Conservation (phyloP, 371 early-diverging fungal species). For the Rhizopus arrhizus region DNA sequence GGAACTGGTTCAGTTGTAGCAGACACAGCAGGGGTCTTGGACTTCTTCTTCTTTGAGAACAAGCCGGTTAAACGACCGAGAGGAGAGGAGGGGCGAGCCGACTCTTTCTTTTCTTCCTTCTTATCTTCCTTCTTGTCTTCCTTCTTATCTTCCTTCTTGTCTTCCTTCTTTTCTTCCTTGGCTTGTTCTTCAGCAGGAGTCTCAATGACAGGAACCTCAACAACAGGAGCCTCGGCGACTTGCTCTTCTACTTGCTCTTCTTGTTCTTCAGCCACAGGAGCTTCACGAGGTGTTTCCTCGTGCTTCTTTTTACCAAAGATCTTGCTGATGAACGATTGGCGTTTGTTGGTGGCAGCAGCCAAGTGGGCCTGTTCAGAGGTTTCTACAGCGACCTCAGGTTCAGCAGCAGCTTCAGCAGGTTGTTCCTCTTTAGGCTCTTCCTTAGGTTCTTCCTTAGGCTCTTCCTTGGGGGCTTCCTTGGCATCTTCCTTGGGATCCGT, state of each 20-base stretch:
- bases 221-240: constrained; percentile 2
- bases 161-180: neutral
- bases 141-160: neutral
- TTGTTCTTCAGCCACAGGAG: constrained; percentile 3
- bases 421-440: neutral
- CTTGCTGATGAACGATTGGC: constrained; percentile 61
- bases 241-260: neutral
- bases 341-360: constrained; percentile 24
- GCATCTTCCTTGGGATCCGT: constrained; percentile 15
- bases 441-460: neutral
- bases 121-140: neutral
- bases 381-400: constrained; percentile 13
- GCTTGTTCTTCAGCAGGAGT: neutral
- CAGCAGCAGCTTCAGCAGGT: constrained; percentile 3
- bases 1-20: constrained; percentile 18
- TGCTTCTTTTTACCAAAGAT: constrained; percentile 62
- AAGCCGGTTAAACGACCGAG: constrained; percentile 40
- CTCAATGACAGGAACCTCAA: constrained; percentile 1
- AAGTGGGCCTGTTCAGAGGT: constrained; percentile 7
- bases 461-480: neutral
- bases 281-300: constrained; percentile 11
- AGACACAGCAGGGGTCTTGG: constrained; percentile 20
- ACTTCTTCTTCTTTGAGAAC: constrained; percentile 33
- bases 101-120: constrained; percentile 1
- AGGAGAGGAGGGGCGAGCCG: constrained; percentile 38